Percentiles rank a stretch among this genome's conserved stretches.
phyloP scores from a whole-genome alignment of 352 stramenopile species.

The Pythium phragmiticola region DNA sequence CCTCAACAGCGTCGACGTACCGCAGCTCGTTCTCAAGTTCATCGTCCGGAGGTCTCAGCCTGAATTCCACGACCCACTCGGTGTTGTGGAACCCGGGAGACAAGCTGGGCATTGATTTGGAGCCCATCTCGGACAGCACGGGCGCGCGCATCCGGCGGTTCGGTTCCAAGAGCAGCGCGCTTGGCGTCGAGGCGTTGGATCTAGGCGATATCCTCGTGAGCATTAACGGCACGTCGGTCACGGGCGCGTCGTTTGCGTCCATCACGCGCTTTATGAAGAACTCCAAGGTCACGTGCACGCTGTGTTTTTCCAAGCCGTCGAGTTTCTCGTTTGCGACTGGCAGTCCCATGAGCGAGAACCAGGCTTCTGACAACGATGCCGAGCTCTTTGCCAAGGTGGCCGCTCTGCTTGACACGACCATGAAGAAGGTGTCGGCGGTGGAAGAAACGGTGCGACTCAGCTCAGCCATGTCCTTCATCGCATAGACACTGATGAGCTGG shows the following conservation, averaged over 20 bases:
- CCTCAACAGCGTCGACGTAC: conserved; percentile 53
- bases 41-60: conserved; percentile 32
- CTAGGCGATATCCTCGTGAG: conserved; percentile 67
- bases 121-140: conserved; percentile 41
- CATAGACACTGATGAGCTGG: conserved; percentile 24
- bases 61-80: conserved; percentile 33
- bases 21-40: conserved; percentile 73
- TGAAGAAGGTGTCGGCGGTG: conserved; percentile 73
- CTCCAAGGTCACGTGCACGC: conserved; percentile 72
- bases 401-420: conserved; percentile 66
- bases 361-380: conserved; percentile 37
- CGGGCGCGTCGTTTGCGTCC: conserved; percentile 49
- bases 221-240: conserved; percentile 72
- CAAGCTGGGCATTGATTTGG: conserved; percentile 68
- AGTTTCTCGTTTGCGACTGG: conserved; percentile 7
- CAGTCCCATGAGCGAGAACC: conserved; percentile 29
- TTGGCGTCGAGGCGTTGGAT: conserved; percentile 61
- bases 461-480: conserved; percentile 68
- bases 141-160: conserved; percentile 70
- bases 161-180: conserved; percentile 57
- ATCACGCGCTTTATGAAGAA: conserved; percentile 82
- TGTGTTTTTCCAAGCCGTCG: conserved; percentile 50
- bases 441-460: conserved; percentile 77
- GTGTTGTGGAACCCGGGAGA: conserved; percentile 79
- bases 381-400: conserved; percentile 63